Evolutionary conservation across 2,329 filamentous ascomycete species (phyloP).

Genomic region (Arthrinium puccinioides): DNA sequence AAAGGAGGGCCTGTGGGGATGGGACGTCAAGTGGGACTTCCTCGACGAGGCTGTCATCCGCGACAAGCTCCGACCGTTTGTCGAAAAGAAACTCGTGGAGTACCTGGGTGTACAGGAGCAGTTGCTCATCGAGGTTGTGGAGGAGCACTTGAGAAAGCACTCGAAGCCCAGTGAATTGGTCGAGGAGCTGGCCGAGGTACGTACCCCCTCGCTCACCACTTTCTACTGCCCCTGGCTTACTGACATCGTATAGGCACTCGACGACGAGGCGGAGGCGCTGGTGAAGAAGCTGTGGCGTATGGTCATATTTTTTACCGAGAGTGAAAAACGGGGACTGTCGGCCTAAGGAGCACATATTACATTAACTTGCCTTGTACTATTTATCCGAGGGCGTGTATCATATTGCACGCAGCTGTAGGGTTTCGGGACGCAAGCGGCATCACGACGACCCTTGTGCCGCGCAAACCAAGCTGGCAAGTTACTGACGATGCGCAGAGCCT

Average conservation of each 20-base stretch:
- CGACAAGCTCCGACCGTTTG: constrained; percentile 86
- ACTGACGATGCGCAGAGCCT: no score
- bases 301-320: constrained; percentile 96
- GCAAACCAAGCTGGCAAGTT: no score
- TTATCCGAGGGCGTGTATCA: no score
- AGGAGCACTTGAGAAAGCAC: constrained; percentile 74
- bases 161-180: constrained; percentile 73
- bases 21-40: constrained; percentile 87
- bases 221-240: constrained; percentile 8
- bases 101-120: constrained; percentile 95
- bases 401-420: no score
- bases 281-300: constrained; percentile 98
- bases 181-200: constrained; percentile 75
- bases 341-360: no score
- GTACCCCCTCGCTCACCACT: constrained; percentile 23
- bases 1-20: constrained; percentile 82
- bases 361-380: no score
- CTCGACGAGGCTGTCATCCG: constrained; percentile 74
- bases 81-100: constrained; percentile 97
- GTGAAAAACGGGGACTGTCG: constrained; percentile 81
- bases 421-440: no score
- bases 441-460: no score
- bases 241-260: constrained; percentile 58
- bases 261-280: constrained; percentile 88
- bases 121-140: constrained; percentile 85